These are phyloP conservation scores for Penicillium capsulatum DNA, from an alignment of 2,329 filamentous ascomycete species.

Conservation along the genomic window DNA sequence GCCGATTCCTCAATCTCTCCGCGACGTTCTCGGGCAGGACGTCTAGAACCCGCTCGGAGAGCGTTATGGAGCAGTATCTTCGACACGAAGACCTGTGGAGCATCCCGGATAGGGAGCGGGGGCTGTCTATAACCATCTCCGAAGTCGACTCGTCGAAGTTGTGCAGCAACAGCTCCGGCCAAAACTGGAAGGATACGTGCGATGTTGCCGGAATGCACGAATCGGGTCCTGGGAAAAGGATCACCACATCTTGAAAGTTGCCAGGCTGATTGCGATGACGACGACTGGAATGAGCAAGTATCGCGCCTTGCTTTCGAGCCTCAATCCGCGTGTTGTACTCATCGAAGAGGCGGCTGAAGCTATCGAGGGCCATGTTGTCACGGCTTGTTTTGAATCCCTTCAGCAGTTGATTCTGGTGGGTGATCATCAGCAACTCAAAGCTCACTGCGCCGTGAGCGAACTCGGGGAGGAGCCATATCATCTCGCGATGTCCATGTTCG, in stretches of 20 bases:
- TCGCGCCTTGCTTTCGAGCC: constrained; percentile 61
- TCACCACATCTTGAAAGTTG: constrained; percentile 56
- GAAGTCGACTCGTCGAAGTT: constrained; percentile 50
- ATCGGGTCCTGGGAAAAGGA: constrained; percentile 59
- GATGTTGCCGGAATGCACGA: constrained; percentile 51
- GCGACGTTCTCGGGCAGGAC: background rate
- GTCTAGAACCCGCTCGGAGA: constrained; percentile 18
- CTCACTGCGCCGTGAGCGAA: constrained; percentile 58
- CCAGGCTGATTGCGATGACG: constrained; percentile 63
- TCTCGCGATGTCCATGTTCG: constrained; percentile 72
- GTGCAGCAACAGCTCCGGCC: constrained; percentile 48
- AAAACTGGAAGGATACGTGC: constrained; percentile 50
- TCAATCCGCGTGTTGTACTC: constrained; percentile 64
- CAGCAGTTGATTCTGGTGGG: constrained; percentile 68
- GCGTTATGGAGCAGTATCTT: constrained; percentile 35
- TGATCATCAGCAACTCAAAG: constrained; percentile 75
- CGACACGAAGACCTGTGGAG: constrained; percentile 56
- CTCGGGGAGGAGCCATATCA: constrained; percentile 60
- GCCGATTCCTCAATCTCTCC: constrained; percentile 21
- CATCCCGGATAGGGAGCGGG: constrained; percentile 57
- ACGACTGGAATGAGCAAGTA: constrained; percentile 81
- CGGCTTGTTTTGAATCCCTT: constrained; percentile 57
- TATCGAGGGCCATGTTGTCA: constrained; percentile 54
- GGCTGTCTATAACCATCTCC: constrained; percentile 63
- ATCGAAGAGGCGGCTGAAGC: constrained; percentile 80